phyloP scores from a whole-genome alignment of 1,139 yeast genomes.

The Eremothecium coryli region DNA sequence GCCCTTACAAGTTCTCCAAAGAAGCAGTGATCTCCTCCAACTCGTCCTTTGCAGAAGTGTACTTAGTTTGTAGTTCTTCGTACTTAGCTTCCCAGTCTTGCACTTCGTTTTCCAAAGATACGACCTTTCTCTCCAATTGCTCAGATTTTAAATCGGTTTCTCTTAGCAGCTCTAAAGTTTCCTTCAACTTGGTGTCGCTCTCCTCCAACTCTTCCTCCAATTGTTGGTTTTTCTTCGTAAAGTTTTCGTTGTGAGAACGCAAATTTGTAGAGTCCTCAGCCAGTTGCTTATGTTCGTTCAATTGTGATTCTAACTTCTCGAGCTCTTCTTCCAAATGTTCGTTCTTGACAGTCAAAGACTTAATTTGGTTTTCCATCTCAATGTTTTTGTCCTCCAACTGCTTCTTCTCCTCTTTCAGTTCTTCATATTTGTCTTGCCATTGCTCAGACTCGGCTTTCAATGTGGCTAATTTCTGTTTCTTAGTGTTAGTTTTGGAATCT shows the following conservation, averaged over 20 bases:
- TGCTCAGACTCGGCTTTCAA: slow-evolving; percentile 91
- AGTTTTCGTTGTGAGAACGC: slow-evolving; percentile 82
- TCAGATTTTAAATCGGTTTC: slow-evolving; percentile 96
- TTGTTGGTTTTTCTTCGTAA: slow-evolving; percentile 83
- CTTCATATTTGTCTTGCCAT: slow-evolving; percentile 96
- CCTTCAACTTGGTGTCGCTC: slow-evolving; percentile 85
- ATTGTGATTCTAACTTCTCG: slow-evolving; percentile 75
- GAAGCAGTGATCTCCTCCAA: slow-evolving; percentile 85
- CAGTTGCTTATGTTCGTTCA: slow-evolving; percentile 73
- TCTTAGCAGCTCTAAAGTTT: slow-evolving; percentile 88
- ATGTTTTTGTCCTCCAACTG: slow-evolving; percentile 83
- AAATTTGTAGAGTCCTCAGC: slow-evolving; percentile 90
- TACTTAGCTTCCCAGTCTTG: slow-evolving; percentile 86
- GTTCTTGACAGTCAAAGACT: slow-evolving; percentile 86
- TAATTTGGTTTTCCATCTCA: slow-evolving; percentile 92
- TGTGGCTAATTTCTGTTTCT: slow-evolving; percentile 74
- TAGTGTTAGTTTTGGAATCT: slow-evolving; percentile 6
- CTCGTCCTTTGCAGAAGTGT: slow-evolving; percentile 74
- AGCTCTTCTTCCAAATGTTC: slow-evolving; percentile 83
- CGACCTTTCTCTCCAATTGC: slow-evolving; percentile 90
- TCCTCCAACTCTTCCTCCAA: slow-evolving; percentile 92
- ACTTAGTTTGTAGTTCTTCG: slow-evolving; percentile 79
- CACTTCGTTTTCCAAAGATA: slow-evolving; percentile 85
- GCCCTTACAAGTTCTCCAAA: slow-evolving; percentile 43
- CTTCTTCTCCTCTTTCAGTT: slow-evolving; percentile 69